phyloP scores from a whole-genome alignment of 192 early-diverging fungal species.

The Podila verticillata region DNA sequence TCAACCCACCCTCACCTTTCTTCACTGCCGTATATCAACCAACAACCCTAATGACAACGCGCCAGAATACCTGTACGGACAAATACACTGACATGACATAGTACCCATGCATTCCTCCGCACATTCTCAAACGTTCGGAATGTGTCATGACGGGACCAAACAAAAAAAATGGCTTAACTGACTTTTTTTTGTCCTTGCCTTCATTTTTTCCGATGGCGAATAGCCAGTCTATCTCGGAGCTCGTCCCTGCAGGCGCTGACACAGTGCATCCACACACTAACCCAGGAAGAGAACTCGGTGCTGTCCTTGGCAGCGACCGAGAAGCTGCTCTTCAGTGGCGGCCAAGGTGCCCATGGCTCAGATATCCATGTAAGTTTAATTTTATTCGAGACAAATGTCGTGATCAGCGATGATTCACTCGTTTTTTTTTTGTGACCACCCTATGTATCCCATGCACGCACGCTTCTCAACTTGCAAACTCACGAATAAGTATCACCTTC shows the following conservation, averaged over 20 bases:
- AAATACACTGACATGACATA: no score
- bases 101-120: no score
- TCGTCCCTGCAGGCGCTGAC: constrained; percentile 16
- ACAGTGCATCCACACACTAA: constrained; percentile 59
- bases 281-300: constrained; percentile 65
- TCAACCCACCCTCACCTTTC: neutral
- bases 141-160: neutral
- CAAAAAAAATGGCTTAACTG: neutral
- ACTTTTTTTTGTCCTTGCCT: neutral
- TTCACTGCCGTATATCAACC: neutral
- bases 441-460: neutral
- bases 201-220: neutral
- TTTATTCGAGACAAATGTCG: constrained; percentile 18
- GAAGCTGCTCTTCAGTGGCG: constrained; percentile 72
- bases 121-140: neutral
- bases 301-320: constrained; percentile 70
- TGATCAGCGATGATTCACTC: constrained; percentile 14
- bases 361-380: constrained; percentile 65
- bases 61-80: constrained; percentile 8
- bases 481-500: no score
- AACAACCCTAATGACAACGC: neutral
- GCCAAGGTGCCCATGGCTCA: constrained; percentile 62
- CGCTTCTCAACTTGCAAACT: no score
- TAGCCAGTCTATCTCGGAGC: constrained; percentile 49
- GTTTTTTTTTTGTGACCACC: neutral